A percentile compares a stretch with the other conserved stretches of the same genome.
These are phyloP conservation scores for Tetrapyrgos nigripes DNA, from an alignment of 1,284 basidiomycete species.

Conservation along the genomic window DNA sequence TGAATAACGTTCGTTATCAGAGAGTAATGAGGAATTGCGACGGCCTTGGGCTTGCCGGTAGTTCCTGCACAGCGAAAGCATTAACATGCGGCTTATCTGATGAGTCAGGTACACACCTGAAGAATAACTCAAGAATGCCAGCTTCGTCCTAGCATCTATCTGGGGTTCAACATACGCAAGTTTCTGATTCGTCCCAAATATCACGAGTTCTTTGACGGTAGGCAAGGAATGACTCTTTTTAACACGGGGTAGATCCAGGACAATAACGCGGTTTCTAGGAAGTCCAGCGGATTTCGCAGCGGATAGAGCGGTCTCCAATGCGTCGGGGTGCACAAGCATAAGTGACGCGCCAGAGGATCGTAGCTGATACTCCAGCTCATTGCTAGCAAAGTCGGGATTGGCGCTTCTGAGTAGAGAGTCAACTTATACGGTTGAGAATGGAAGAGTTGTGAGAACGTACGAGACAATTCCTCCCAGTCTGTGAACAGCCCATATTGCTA, in stretches of 20 bases:
- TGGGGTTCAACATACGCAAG: slow-evolving; percentile 40
- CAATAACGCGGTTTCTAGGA: slow-evolving; percentile 54
- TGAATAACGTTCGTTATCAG: slow-evolving; percentile 68
- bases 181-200: slow-evolving; percentile 35
- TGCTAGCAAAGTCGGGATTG: slow-evolving; percentile 70
- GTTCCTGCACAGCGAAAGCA: slow-evolving; percentile 41
- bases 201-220: slow-evolving; percentile 43
- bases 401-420: slow-evolving; percentile 37
- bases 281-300: slow-evolving; percentile 65
- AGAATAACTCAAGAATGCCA: slow-evolving; percentile 76
- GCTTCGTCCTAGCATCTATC: slow-evolving; percentile 50
- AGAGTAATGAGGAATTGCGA: slow-evolving; percentile 66
- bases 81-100: not conserved
- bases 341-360: slow-evolving; percentile 56
- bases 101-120: slow-evolving; percentile 55
- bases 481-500: slow-evolving; percentile 74
- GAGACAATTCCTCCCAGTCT: slow-evolving; percentile 73
- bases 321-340: slow-evolving; percentile 63
- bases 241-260: slow-evolving; percentile 36
- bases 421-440: not conserved
- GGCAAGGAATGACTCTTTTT: slow-evolving; percentile 4
- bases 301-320: slow-evolving; percentile 52
- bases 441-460: slow-evolving; percentile 36
- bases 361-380: slow-evolving; percentile 69
- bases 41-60: slow-evolving; percentile 57